Evolutionary conservation across 345 rosid species (phyloP).

Genomic region (Sonneratia caseolaris): DNA sequence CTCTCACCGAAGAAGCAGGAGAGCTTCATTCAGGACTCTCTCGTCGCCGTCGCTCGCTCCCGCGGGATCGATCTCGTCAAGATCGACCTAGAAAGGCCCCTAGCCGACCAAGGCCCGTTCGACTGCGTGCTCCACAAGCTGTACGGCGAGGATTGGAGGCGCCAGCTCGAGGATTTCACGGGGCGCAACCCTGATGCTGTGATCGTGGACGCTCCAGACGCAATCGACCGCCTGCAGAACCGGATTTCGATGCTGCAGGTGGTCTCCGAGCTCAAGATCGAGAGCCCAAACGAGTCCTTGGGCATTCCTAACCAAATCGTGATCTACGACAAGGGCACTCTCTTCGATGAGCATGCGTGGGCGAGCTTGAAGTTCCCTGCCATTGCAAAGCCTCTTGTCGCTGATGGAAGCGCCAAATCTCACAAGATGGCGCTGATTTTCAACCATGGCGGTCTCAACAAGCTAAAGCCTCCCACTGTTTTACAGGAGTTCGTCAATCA

Average conservation of each 20-base stretch:
- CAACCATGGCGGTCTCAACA: conserved; percentile 39
- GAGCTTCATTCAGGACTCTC: conserved; percentile 38
- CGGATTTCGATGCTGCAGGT: conserved; percentile 54
- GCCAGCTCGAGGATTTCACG: conserved; percentile 28
- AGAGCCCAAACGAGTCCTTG: conserved; percentile 18
- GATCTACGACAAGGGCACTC: conserved; percentile 34
- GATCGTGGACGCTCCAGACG: conserved; percentile 32
- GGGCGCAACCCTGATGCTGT: conserved; percentile 24
- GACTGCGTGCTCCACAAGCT: conserved; percentile 56
- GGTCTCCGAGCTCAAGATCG: conserved; percentile 33
- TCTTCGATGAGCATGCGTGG: conserved; percentile 25
- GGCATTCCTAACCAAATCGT: conserved; percentile 55
- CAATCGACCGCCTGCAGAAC: conserved; percentile 41
- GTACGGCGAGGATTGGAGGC: conserved; percentile 39
- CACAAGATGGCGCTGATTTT: conserved; percentile 54
- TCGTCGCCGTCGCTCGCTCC: conserved; percentile 21
- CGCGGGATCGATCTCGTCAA: conserved; percentile 40
- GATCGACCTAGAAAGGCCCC: conserved; percentile 24
- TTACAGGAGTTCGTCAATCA: conserved; percentile 60
- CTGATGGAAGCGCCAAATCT: conserved; percentile 47
- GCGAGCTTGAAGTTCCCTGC: conserved; percentile 42
- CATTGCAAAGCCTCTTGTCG: conserved; percentile 52
- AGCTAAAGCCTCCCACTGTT: conserved; percentile 47
- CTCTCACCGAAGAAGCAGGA: conserved; percentile 36
- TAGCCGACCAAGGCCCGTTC: conserved; percentile 44